Conservation (phyloP, 2,329 filamentous ascomycete species). For the Kalmusia sp. region DNA sequence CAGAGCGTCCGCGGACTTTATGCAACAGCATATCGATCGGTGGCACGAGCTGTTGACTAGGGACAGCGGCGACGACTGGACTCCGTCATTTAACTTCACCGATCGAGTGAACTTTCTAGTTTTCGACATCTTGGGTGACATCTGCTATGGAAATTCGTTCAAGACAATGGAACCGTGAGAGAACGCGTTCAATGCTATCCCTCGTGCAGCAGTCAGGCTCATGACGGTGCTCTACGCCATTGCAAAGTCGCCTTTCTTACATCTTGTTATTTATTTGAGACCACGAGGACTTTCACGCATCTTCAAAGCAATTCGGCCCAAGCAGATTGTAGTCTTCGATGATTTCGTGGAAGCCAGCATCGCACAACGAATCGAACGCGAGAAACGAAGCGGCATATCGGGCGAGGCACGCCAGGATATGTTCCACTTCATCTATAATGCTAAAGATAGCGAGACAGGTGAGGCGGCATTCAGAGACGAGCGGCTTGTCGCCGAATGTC, state of each 20-base stretch:
- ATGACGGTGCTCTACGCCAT: conserved; percentile 4
- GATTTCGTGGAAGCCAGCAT: conserved; percentile 2
- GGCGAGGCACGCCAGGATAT: conserved; percentile 20
- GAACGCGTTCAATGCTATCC: conserved; percentile 14
- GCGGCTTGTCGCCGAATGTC: conserved; percentile 39
- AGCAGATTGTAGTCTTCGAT: background rate
- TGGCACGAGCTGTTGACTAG: conserved; percentile 14
- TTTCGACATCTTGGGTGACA: conserved; percentile 55
- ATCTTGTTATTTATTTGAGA: background rate
- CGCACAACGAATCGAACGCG: background rate
- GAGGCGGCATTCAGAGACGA: conserved; percentile 33
- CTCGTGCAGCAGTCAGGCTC: conserved; percentile 1
- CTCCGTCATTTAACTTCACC: background rate
- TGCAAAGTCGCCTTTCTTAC: background rate
- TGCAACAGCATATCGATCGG: conserved; percentile 18
- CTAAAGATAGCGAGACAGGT: conserved; percentile 48
- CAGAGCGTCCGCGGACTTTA: conserved; percentile 3
- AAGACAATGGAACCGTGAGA: conserved; percentile 33
- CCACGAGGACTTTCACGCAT: conserved; percentile 1
- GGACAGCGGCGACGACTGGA: background rate
- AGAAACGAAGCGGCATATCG: conserved; percentile 17
- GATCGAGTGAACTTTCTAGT: conserved; percentile 28
- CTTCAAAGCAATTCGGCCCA: background rate
- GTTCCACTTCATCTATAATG: conserved; percentile 47
- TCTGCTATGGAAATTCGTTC: conserved; percentile 44